Evolutionary conservation across 1,284 basidiomycete genomes (phyloP).

Genomic region (Ganoderma multipileum): DNA sequence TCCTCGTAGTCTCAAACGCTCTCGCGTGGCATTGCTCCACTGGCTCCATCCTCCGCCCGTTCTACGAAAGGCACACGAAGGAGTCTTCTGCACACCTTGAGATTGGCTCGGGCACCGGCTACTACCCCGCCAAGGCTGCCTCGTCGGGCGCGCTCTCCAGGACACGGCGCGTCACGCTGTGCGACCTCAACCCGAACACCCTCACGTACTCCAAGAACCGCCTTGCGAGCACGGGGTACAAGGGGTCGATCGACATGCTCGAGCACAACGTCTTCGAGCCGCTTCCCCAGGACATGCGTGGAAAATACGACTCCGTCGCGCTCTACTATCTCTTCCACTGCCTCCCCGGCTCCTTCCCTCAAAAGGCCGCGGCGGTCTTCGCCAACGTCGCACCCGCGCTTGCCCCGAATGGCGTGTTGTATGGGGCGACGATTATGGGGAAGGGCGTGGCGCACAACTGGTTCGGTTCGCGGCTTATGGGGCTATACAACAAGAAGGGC

Average conservation of each 20-base stretch:
- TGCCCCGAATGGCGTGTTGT: constrained; percentile 31
- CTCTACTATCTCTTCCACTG: constrained; percentile 37
- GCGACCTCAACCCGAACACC: constrained; percentile 34
- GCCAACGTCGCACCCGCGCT: constrained; percentile 24
- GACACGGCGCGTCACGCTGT: constrained; percentile 29
- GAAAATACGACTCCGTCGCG: constrained; percentile 33
- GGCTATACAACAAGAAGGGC: constrained; percentile 30
- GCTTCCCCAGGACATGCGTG: constrained; percentile 22
- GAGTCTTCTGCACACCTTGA: constrained; percentile 35
- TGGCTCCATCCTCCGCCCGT: constrained; percentile 27
- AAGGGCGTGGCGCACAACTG: constrained; percentile 30
- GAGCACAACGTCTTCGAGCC: constrained; percentile 32
- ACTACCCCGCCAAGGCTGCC: constrained; percentile 31
- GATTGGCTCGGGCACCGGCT: constrained; percentile 36
- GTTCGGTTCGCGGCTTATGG: constrained; percentile 31
- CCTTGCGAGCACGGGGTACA: constrained; percentile 29
- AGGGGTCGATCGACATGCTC: constrained; percentile 26
- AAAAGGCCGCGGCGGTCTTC: constrained; percentile 29
- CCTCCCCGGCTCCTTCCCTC: constrained; percentile 33
- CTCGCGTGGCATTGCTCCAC: constrained; percentile 36
- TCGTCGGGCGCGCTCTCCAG: constrained; percentile 17
- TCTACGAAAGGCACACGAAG: constrained; percentile 32
- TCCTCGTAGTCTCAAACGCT: constrained; percentile 31
- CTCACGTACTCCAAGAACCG: constrained; percentile 24
- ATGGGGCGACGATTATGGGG: constrained; percentile 35